These are phyloP conservation scores for Penicillium sp. DNA, from an alignment of 2,329 filamentous ascomycete species.

Conservation along the genomic window DNA sequence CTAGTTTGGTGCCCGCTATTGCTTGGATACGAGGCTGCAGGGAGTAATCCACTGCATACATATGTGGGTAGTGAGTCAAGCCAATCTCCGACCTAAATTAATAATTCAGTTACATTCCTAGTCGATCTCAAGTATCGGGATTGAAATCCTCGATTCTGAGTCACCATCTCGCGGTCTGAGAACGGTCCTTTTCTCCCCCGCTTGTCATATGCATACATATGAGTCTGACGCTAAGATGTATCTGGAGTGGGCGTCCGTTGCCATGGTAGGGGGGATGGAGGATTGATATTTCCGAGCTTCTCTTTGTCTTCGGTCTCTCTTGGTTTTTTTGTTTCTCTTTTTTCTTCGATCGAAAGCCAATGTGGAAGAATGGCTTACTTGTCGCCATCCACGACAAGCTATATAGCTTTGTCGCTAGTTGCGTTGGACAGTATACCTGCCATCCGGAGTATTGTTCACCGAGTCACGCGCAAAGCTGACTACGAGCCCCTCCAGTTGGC, in stretches of 20 bases:
- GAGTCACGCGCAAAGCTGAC: slow-evolving; percentile 17
- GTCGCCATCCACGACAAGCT: slow-evolving; percentile 22
- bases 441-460: slow-evolving; percentile 20
- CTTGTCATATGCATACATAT: background rate
- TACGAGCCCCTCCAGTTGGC: slow-evolving; percentile 22
- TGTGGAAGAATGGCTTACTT: slow-evolving; percentile 23
- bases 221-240: background rate
- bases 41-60: background rate
- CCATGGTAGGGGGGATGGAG: background rate
- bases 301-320: background rate
- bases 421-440: slow-evolving; percentile 29
- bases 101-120: background rate
- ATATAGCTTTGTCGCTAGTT: slow-evolving; percentile 27
- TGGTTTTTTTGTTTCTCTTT: background rate
- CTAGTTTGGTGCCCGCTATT: background rate
- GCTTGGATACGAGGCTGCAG: background rate
- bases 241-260: background rate
- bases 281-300: background rate
- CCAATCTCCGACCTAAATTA: background rate
- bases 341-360: background rate
- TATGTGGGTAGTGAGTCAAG: background rate
- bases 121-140: too few species aligned
- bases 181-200: background rate
- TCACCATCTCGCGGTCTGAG: slow-evolving; percentile 5
- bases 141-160: background rate